These are phyloP conservation scores for Botryotinia convoluta DNA, from an alignment of 2,329 filamentous ascomycete species.

Conservation along the genomic window DNA sequence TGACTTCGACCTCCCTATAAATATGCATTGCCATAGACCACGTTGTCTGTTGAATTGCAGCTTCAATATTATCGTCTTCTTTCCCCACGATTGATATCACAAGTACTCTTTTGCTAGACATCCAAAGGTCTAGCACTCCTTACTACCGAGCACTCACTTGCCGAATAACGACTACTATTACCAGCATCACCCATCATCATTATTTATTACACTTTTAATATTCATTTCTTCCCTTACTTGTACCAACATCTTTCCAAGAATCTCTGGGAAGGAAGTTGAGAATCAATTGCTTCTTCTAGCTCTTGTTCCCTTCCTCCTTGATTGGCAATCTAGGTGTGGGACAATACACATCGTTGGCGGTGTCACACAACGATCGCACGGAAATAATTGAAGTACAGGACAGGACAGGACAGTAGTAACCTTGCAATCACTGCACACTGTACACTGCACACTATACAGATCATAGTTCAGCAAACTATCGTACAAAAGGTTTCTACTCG, in stretches of 20 bases:
- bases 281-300: not conserved
- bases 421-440: conserved; percentile 6
- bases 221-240: too few relatives aligned
- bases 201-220: not conserved
- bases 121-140: conserved; percentile 3
- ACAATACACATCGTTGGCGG: conserved; percentile 13
- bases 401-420: not conserved
- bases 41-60: conserved; percentile 3
- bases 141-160: not conserved
- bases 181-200: not conserved
- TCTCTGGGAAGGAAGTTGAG: too few relatives aligned
- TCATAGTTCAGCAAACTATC: not conserved
- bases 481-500: not conserved
- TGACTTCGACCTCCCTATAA: not conserved
- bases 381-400: conserved; percentile 1
- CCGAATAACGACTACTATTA: not conserved
- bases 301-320: not conserved
- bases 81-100: not conserved
- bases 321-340: not conserved
- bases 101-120: not conserved
- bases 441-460: not conserved
- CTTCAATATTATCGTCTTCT: not conserved
- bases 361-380: conserved; percentile 13
- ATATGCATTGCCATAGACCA: not conserved
- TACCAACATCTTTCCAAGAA: too few relatives aligned